Evolutionary conservation across 305 asterid genomes (phyloP), one percentile per base, ranked within the genome.

Genomic region (Rubia peregrina): DNA sequence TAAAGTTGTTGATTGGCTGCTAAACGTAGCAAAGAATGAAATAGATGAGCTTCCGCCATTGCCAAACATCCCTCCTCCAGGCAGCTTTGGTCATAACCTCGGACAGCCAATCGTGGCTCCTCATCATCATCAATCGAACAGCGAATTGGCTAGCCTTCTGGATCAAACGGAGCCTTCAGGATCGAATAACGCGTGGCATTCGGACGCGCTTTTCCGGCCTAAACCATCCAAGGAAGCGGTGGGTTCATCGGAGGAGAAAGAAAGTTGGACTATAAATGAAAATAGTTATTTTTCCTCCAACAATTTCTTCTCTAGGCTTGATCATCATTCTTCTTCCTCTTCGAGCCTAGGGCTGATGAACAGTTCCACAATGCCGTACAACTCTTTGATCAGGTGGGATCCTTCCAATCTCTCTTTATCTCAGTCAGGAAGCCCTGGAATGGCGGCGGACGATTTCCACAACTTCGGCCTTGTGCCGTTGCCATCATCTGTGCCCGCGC

Each of bases 1-100:
- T 70, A 91, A 89, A 55, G 97, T 84, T 13, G 95, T 91, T 7
- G 97, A 91, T 65, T 91, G 97, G 97, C 77, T 91, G 9, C 91
- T 91, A 70, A 70, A 89, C 53, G 95, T 78, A 3, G 96, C 97
- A 0, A 91, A 88, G 75, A 55, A 77, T 38, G 97, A 90, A 30
- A 90, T 90, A 9, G 89, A 90, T 36, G 90, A 84, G 66, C 61
- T 90, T 5, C 96, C 96, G 0, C 96, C 96, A 0, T 82, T 90
- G 4, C 87, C 83, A 49, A 79, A 84, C 75, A 89, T 90, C 1
- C 62, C 62, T 57, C 89, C 80, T 22, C 90, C 79, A 0, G 95
- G 87, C 6, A 73, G 71, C 61, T 79, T 85, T 46, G 33, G 36
- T 62, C 83, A 76, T 9, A 70, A 64, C 77, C 68, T 80, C 63